Base-by-base conservation (phyloP, 345 rosid species). In the Euclidium syriacum region DNA sequence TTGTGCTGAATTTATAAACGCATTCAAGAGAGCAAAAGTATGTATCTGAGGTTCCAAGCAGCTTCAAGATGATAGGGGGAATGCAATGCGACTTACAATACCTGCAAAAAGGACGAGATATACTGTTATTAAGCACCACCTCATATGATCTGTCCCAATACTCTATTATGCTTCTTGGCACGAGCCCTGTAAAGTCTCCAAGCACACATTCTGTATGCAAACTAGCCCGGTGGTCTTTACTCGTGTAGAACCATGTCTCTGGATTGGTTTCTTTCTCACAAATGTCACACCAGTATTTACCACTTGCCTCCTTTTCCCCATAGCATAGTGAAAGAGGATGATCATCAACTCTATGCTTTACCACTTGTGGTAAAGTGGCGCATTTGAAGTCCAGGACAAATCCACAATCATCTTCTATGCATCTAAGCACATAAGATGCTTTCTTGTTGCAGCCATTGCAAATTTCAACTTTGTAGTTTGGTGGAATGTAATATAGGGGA, bases 221-320 rank as follows among this genome's bases (percentile, higher is more conserved):
- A 15, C 15, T 3, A 26, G 23, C 22, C 3, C 0, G 10, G 12
- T 16, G 15, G 18, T 38, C 34, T 36, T 56, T 16, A 17, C 48
- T 14, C 3, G 44, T 54, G 43, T 54, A 51, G 24, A 51, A 51
- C 56, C 58, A 52, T 12, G 1, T 33, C 10, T 34, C 3, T 30
- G 58, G 58, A 9, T 58, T 11, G 24, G 63, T 27, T 58, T 58
- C 8, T 12, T 6, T 41, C 9, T 46, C 65, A 46, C 65, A 60
- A n/a, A 60, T 33, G 4, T 46, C 65, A 33, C 65, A 60, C 42
- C 54, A 60, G 1, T 5, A 44, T 14, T 3, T 32, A 29, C 22
- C 32, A 8, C 3, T 19, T 43, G 27, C 52, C 7, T 29, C n/a
- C n/a, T n/a, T 6, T 26, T 59, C 52, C 2, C 53, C 65, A 60